phyloP scores from a whole-genome alignment of 495 filamentous ascomycete species.

The Xylaria palmicola region DNA sequence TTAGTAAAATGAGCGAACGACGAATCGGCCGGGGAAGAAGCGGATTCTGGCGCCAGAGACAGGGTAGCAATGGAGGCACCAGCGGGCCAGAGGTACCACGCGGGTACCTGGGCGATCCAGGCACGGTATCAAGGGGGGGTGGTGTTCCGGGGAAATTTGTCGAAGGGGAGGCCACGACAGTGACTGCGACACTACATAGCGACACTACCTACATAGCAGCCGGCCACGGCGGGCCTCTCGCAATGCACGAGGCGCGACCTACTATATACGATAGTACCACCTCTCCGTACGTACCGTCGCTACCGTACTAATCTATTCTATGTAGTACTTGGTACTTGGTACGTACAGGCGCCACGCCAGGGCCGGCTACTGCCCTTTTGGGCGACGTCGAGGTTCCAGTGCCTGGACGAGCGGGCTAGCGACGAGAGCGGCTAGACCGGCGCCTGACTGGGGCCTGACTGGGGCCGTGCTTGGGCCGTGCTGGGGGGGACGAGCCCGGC shows the following conservation, averaged over 20 bases:
- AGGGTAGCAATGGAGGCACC: background rate
- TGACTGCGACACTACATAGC: background rate
- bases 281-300: background rate
- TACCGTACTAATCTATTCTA: background rate
- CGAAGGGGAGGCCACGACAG: conserved; percentile 9
- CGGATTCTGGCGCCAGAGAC: conserved; percentile 12
- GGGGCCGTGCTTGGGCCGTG: background rate
- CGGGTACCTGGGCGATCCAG: conserved; percentile 9
- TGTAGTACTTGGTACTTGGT: background rate
- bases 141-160: conserved; percentile 31
- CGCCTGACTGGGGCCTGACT: background rate
- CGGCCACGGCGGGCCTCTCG: background rate
- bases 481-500: conserved; percentile 9
- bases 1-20: conserved; percentile 29
- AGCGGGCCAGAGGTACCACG: background rate
- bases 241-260: conserved; percentile 12
- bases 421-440: conserved; percentile 13
- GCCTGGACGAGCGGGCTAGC: conserved; percentile 4
- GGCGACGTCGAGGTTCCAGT: conserved; percentile 14
- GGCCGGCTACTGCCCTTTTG: conserved; percentile 20
- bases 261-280: too few relatives aligned
- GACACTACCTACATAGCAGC: background rate
- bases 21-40: conserved; percentile 19
- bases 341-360: too few relatives aligned
- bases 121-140: conserved; percentile 7